Percentiles rank a stretch among this genome's conserved stretches.
These are phyloP conservation scores for Debaryomyces subglobosus DNA, from an alignment of 1,139 yeast genomes.

Conservation along the genomic window DNA sequence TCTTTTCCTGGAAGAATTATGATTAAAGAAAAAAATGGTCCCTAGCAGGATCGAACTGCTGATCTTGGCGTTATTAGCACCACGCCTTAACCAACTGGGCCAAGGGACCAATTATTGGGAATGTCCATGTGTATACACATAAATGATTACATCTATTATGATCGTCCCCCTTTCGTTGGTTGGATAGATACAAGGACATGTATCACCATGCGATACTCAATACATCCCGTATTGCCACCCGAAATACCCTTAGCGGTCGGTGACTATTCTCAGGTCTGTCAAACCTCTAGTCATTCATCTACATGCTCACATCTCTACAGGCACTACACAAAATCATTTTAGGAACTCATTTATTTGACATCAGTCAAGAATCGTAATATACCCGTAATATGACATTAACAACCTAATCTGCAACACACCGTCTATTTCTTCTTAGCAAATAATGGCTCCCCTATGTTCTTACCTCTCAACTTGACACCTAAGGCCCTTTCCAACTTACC, in stretches of 20 bases:
- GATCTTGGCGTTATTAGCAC: slow-evolving; percentile 87
- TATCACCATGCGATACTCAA: too few relatives aligned
- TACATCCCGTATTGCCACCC: too few relatives aligned
- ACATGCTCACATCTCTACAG: not conserved
- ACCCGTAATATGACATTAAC: slow-evolving; percentile 1
- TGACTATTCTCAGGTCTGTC: too few relatives aligned
- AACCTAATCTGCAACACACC: not conserved
- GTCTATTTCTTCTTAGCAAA: slow-evolving; percentile 66
- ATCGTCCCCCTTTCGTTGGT: too few relatives aligned
- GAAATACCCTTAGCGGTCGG: too few relatives aligned
- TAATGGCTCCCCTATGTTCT: slow-evolving; percentile 90
- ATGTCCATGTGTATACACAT: not conserved
- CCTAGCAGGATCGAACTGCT: slow-evolving; percentile 88
- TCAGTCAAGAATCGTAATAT: slow-evolving; percentile 4
- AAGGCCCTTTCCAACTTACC: slow-evolving; percentile 92
- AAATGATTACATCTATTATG: too few relatives aligned
- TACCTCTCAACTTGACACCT: slow-evolving; percentile 95
- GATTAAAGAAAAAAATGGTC: slow-evolving; percentile 60
- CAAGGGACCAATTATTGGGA: slow-evolving; percentile 58
- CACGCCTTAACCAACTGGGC: slow-evolving; percentile 92
- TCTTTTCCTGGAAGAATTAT: too few relatives aligned
- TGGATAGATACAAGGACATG: too few relatives aligned
- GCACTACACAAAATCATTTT: not conserved
- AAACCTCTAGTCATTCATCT: too few relatives aligned
- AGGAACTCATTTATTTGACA: slow-evolving; percentile 7